Evolutionary conservation across 1,139 yeast genomes (phyloP), one percentile per base, ranked within the genome.

Genomic region (Pichia kudriavzevii): DNA sequence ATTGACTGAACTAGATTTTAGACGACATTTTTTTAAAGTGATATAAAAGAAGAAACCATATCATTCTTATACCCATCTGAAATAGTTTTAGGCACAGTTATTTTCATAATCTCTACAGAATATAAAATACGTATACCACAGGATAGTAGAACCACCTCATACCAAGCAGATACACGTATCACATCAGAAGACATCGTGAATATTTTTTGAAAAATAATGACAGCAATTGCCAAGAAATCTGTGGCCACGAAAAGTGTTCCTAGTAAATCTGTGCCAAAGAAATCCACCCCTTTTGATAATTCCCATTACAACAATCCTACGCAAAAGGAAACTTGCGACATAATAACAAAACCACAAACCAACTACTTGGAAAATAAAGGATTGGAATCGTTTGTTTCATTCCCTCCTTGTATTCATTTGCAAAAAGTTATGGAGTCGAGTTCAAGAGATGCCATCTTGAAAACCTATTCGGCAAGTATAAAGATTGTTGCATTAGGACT

Each of bases 391-490:
- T 20, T 20, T 10, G 10, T 20, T 26, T 13, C 62, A 1, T 45
- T 70, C 30, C 59, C 59, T 14, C 66, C 78, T 2, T 78, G 85
- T 52, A 56, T 64, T 9, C 85, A 78, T 52, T 56, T 77, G 16
- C 52, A 59, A 15, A 68, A 72, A 41, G 77, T 75, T 5, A 56
- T 78, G 32, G 63, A 64, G 19, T 67, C 81, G 15, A 64, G 64
- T 36, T 78, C 82, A 10, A 63, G 60, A 39, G 75, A 70, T 4
- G 72, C 73, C 5, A 79, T 75, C 5, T 54, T 74, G 39, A 61
- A 64, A 41, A 74, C 80, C n/a, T 77, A 76, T 49, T 59, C 64
- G 30, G 74, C 75, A 38, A 82, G 79, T 1, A 70, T 74, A 28
- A 65, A 67, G 31, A 69, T 77, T 19, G 47, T 29, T 49, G 67